A percentile compares a stretch with the other conserved stretches of the same genome.
phyloP scores from a whole-genome alignment of 768 basidiomycete species.

The Tricholoma matsutake region DNA sequence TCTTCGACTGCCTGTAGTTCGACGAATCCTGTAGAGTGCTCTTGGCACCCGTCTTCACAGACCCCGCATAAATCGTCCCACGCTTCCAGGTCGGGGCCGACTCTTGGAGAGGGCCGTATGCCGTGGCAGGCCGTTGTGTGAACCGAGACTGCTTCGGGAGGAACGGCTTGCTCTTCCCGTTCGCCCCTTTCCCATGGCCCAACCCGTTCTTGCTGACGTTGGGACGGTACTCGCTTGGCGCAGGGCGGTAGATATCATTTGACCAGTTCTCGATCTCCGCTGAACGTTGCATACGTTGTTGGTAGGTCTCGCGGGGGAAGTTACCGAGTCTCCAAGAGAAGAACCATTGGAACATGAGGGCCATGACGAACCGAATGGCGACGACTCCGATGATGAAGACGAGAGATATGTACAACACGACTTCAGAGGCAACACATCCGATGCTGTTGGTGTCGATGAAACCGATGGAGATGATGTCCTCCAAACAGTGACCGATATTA shows the following conservation, averaged over 20 bases:
- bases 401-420: slow-evolving; percentile 93
- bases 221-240: slow-evolving; percentile 87
- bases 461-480: slow-evolving; percentile 84
- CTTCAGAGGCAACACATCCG: slow-evolving; percentile 92
- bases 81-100: slow-evolving; percentile 56
- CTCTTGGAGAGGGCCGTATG: slow-evolving; percentile 66
- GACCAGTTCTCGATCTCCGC: slow-evolving; percentile 96
- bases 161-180: slow-evolving; percentile 52
- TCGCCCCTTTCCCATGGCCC: slow-evolving; percentile 15
- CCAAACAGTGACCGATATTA: slow-evolving; percentile 72
- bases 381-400: slow-evolving; percentile 98
- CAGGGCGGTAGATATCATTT: slow-evolving; percentile 91
- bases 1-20: slow-evolving; percentile 51
- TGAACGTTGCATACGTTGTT: slow-evolving; percentile 85
- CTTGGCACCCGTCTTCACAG: slow-evolving; percentile 43
- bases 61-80: slow-evolving; percentile 48
- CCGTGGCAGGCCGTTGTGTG: slow-evolving; percentile 63
- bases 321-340: slow-evolving; percentile 93
- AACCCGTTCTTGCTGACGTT: slow-evolving; percentile 78
- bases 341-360: slow-evolving; percentile 97
- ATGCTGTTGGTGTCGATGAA: slow-evolving; percentile 94
- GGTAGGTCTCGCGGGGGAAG: slow-evolving; percentile 90
- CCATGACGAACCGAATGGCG: slow-evolving; percentile 92
- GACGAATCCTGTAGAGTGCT: slow-evolving; percentile 63
- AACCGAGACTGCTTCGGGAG: slow-evolving; percentile 71